These are phyloP conservation scores for Luvunga scandens DNA, from an alignment of 345 rosid genomes.

Conservation along the genomic window DNA sequence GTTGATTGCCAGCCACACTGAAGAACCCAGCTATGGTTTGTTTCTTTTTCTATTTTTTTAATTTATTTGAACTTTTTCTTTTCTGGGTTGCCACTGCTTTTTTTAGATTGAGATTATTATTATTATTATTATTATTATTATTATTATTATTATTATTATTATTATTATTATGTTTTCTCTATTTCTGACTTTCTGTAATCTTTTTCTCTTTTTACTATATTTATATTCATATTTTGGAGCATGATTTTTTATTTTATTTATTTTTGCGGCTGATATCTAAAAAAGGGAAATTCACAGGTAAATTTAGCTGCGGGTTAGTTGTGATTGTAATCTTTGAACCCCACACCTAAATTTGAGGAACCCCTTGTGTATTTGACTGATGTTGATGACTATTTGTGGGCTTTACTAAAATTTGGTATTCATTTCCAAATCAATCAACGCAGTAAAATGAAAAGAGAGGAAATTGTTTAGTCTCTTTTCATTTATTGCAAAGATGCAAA, in stretches of 20 bases:
- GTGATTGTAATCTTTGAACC: constrained; percentile 22
- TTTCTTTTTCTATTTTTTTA: background rate
- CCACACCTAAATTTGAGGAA: constrained; percentile 46
- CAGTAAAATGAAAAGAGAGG: background rate
- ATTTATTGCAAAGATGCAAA: background rate
- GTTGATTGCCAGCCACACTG: background rate
- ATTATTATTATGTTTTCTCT: background rate
- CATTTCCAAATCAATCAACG: background rate
- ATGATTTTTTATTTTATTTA: background rate
- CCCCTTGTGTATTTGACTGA: constrained; percentile 18
- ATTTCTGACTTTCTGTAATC: background rate
- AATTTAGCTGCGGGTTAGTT: constrained; percentile 16
- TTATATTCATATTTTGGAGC: background rate
- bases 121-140: background rate
- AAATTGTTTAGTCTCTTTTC: background rate
- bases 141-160: no score
- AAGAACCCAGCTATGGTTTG: background rate
- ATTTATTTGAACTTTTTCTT: background rate
- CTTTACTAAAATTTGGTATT: constrained; percentile 11
- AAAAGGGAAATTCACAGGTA: constrained; percentile 11
- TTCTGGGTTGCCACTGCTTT: background rate
- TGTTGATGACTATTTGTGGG: constrained; percentile 16
- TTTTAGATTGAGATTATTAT: background rate
- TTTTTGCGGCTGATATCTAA: background rate
- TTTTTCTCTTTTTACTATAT: background rate